A percentile compares a stretch with the other conserved stretches of the same genome.
phyloP scores from a whole-genome alignment of 78 protist species.

The Capsaspora owczarzaki region DNA sequence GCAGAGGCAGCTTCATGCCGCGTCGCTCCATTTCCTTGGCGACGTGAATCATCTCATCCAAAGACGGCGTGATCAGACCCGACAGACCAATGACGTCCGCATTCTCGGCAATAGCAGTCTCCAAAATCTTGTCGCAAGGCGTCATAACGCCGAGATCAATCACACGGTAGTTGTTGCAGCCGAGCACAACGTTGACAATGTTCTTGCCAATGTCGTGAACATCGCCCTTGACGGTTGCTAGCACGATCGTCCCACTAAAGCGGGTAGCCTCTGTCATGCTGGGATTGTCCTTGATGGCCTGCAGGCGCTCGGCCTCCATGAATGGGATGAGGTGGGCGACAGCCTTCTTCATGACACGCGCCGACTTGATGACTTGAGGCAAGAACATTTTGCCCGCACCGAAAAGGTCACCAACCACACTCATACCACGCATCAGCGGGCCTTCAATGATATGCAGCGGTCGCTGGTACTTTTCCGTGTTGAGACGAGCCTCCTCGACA shows the following conservation, averaged over 20 bases:
- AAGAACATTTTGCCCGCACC: constrained; percentile 98
- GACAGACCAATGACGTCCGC: constrained; percentile 92
- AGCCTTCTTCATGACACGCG: constrained; percentile 97
- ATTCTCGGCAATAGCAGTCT: constrained; percentile 49
- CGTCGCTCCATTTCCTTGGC: constrained; percentile 85
- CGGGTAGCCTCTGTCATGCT: not conserved
- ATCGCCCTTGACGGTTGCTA: constrained; percentile 99
- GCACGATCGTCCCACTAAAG: constrained; percentile 34
- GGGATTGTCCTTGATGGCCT: constrained; percentile 9
- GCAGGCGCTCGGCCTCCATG: constrained; percentile 84
- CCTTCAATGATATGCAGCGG: constrained; percentile 81
- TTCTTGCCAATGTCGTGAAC: constrained; percentile 99
- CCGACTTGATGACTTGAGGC: constrained; percentile 93
- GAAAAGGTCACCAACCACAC: constrained; percentile 92
- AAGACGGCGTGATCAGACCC: constrained; percentile 98
- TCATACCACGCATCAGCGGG: constrained; percentile 97
- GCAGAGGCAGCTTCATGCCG: constrained; percentile 72
- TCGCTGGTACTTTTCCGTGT: not conserved
- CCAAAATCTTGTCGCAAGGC: constrained; percentile 75
- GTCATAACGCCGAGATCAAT: constrained; percentile 91
- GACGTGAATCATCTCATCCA: constrained; percentile 93
- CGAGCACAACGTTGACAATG: constrained; percentile 95
- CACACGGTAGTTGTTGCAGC: constrained; percentile 91
- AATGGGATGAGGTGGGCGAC: constrained; percentile 92
- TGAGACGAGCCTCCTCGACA: constrained; percentile 81